These are phyloP conservation scores for Euphorbia schlechtendalii DNA, from an alignment of 441 rosid genomes.

Conservation along the genomic window DNA sequence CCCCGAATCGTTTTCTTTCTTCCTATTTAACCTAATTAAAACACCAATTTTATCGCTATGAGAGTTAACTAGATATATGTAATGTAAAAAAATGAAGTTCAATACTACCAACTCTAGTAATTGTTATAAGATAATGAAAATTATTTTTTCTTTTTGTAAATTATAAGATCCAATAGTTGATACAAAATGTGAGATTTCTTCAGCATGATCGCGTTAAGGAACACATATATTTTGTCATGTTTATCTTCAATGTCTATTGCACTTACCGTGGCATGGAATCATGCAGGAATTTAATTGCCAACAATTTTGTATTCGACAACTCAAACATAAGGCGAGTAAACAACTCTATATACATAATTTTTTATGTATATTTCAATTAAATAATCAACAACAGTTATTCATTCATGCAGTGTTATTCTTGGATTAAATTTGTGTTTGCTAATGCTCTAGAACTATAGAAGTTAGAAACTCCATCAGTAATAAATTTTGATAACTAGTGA, in stretches of 20 bases:
- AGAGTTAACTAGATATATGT: not conserved
- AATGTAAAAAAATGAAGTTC: not conserved
- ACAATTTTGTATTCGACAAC: conserved; percentile 24
- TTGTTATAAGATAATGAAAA: not conserved
- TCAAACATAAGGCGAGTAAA: conserved; percentile 21
- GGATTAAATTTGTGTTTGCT: too few species aligned
- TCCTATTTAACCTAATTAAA: too few species aligned
- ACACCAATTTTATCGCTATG: too few species aligned
- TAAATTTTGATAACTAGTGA: too few species aligned
- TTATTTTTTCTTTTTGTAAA: too few species aligned
- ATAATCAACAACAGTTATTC: not conserved
- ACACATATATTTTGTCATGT: not conserved
- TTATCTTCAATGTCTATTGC: not conserved
- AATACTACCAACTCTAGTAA: not conserved
- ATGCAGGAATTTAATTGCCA: conserved; percentile 27
- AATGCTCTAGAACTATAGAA: too few species aligned
- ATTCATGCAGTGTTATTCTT: conserved; percentile 22
- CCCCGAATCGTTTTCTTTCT: not conserved
- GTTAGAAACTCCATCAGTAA: too few species aligned
- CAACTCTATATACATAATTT: not conserved
- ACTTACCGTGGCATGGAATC: not conserved
- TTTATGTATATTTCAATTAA: not conserved
- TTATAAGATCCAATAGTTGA: too few species aligned
- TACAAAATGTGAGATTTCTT: too few species aligned
- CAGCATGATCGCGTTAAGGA: too few species aligned